Evolutionary conservation across 73 alveolate genomes (phyloP), one percentile per base, ranked within the genome.

Genomic region (Blepharisma japonicum): DNA sequence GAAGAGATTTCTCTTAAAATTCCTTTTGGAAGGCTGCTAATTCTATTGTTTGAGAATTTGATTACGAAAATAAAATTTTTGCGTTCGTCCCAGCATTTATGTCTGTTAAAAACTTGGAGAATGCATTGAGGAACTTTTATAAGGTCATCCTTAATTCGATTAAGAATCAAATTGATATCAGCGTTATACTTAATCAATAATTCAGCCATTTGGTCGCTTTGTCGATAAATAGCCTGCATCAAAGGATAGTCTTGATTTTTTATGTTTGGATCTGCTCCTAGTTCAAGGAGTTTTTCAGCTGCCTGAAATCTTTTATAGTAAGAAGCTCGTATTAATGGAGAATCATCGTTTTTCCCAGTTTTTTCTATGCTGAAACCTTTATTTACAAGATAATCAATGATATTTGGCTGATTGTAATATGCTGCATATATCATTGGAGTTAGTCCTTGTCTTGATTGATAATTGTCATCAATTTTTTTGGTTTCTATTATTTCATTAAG

Each of bases 291-390:
- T 20, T 14, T 53, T 20, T 53, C 23, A 53, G 23, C 23, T 14
- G 27, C 23, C n/a, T 53, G 27, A 53, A 14, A 53, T 53, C 67
- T 53, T 53, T 53, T 53, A 53, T 53, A 53, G 23, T 53, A 53
- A 53, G 27, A 53, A 14, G 67, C 67, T 53, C 67, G n/a, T 53
- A 53, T 53, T 53, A 53, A 53, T 53, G 67, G 67, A 53, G n/a
- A 14, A 53, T 53, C 67, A 14, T 20, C 67, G 23, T 53, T 53
- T 20, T 53, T 53, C n/a, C 67, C 67, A 53, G 67, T 14, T 53
- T 53, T 11, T 14, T 53, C 23, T 14, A 53, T 53, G 23, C 23
- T 20, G 4, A 11, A 53, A 53, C 67, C 67, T 53, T 14, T 53
- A 14, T 14, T 14, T 14, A 14, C 27, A 53, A 53, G 67, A 4